Conservation (phyloP, 495 filamentous ascomycete genomes). For the Penicillium nucicola region DNA sequence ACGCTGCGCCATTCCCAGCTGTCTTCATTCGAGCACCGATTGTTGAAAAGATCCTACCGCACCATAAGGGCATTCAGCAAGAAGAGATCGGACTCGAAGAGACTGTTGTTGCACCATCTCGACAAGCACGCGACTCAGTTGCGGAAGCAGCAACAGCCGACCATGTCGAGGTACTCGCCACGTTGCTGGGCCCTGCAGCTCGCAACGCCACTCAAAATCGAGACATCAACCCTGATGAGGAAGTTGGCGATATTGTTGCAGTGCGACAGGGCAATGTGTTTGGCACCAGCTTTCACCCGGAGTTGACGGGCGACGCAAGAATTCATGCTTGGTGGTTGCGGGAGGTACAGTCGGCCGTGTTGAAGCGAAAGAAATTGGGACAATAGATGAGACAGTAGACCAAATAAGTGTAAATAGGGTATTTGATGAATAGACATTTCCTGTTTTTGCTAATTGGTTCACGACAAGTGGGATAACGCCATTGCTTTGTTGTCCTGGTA, state of each 20-base stretch:
- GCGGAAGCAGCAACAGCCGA: conserved; percentile 40
- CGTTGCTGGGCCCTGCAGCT: conserved; percentile 45
- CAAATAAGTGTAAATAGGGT: conserved; percentile 25
- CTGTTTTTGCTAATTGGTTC: conserved; percentile 19
- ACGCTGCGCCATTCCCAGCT: conserved; percentile 62
- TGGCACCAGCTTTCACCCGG: conserved; percentile 95
- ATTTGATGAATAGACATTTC: conserved; percentile 25
- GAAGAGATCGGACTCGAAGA: conserved; percentile 50
- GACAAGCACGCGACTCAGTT: conserved; percentile 41
- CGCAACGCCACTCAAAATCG: conserved; percentile 37
- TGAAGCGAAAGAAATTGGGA: conserved; percentile 25
- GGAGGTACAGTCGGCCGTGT: conserved; percentile 55
- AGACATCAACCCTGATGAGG: conserved; percentile 37
- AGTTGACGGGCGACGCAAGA: conserved; percentile 81
- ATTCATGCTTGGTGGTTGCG: conserved; percentile 94
- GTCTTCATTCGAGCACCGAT: conserved; percentile 95
- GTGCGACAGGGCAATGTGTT: conserved; percentile 92
- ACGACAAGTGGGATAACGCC: conserved; percentile 31
- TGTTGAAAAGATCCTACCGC: conserved; percentile 75
- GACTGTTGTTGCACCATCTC: conserved; percentile 67
- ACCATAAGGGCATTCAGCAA: conserved; percentile 47
- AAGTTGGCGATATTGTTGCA: conserved; percentile 81
- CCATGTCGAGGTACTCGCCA: conserved; percentile 49
- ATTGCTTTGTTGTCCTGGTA: conserved; percentile 22
- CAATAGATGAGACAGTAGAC: conserved; percentile 13